phyloP scores from a whole-genome alignment of 2,329 filamentous ascomycete species.

The Alternaria arborescens region DNA sequence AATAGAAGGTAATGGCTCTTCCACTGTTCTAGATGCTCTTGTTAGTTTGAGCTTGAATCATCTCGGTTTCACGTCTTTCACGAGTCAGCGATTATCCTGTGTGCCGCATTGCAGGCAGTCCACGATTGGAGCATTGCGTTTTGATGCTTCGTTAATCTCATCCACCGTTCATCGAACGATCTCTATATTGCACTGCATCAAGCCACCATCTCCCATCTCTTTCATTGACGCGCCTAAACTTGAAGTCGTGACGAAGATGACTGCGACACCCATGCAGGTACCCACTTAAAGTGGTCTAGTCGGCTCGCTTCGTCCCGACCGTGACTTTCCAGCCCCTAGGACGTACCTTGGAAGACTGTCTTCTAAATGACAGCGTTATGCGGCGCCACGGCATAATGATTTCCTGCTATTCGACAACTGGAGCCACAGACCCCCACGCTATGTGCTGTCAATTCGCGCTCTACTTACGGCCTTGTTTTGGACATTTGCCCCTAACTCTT shows the following conservation, averaged over 20 bases:
- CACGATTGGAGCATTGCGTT: neutral
- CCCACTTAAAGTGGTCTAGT: slow-evolving; percentile 2
- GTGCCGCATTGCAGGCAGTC: neutral
- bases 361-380: slow-evolving; percentile 4
- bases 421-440: neutral
- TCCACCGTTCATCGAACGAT: neutral
- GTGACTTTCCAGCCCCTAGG: slow-evolving; percentile 1
- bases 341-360: neutral
- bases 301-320: slow-evolving; percentile 16
- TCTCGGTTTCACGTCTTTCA: neutral
- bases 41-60: neutral
- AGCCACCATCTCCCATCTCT: neutral
- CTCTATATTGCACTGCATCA: neutral
- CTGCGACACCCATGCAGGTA: slow-evolving; percentile 6
- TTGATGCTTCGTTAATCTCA: neutral
- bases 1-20: neutral
- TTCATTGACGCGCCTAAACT: neutral
- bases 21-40: neutral
- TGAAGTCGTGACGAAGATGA: slow-evolving; percentile 17
- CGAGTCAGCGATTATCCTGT: neutral
- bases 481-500: neutral
- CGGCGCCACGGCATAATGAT: neutral
- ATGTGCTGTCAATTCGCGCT: neutral
- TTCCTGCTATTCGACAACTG: neutral
- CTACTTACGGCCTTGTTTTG: neutral